phyloP scores from a whole-genome alignment of 352 stramenopile genomes.

The Vaucheria bursata region DNA sequence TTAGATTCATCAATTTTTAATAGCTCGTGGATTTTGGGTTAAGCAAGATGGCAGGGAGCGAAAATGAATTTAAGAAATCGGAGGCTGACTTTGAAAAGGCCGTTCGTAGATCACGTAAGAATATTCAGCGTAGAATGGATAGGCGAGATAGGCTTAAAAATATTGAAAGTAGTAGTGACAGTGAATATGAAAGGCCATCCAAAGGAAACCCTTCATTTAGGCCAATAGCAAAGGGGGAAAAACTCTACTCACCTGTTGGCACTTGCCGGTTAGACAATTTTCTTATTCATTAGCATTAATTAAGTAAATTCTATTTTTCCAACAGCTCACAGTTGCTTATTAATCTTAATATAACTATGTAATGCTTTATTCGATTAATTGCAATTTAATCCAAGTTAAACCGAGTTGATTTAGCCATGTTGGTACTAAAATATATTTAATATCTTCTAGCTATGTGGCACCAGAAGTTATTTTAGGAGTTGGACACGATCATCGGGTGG shows the following conservation, averaged over 20 bases:
- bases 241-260: conserved; percentile 12
- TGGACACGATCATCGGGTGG: conserved; percentile 49
- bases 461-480: conserved; percentile 20
- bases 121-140: too few species aligned
- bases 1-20: too few species aligned
- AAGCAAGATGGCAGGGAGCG: background rate
- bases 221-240: background rate
- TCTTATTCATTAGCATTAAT: too few species aligned
- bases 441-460: conserved; percentile 5
- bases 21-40: conserved; percentile 48
- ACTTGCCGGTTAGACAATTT: conserved; percentile 7
- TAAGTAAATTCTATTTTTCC: too few species aligned
- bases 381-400: too few species aligned
- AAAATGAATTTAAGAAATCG: background rate
- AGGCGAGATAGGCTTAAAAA: background rate
- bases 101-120: background rate
- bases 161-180: background rate
- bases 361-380: too few species aligned
- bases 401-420: too few species aligned
- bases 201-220: background rate
- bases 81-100: background rate
- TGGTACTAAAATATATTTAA: too few species aligned
- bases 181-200: background rate
- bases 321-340: too few species aligned
- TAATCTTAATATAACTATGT: too few species aligned